phyloP scores from a whole-genome alignment of 2,329 filamentous ascomycete species.

The Talaromyces sp. region DNA sequence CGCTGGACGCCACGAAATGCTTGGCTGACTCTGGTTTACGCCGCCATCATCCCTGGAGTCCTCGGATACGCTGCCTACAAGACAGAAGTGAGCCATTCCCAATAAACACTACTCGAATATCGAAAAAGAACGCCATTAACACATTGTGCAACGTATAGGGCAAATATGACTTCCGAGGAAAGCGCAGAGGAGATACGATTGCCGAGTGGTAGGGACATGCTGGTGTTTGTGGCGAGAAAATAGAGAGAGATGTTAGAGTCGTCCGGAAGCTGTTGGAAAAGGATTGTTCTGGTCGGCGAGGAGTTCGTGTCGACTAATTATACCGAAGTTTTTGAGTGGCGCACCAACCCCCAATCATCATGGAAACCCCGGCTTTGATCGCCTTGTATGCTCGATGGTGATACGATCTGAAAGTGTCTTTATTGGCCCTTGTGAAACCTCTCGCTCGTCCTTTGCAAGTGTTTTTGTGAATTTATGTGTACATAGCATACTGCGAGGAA shows the following conservation, averaged over 20 bases:
- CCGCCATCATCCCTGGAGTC: conserved; percentile 64
- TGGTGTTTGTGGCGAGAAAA: not conserved
- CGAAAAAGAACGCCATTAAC: conserved; percentile 9
- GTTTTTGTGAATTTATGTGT: not conserved
- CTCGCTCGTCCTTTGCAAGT: not conserved
- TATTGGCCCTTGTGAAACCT: not conserved
- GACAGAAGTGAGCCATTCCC: conserved; percentile 69
- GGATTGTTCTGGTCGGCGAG: not conserved
- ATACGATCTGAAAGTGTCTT: not conserved
- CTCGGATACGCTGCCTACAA: conserved; percentile 69
- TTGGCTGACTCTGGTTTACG: conserved; percentile 72
- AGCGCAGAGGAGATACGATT: conserved; percentile 81
- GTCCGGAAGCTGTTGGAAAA: not conserved
- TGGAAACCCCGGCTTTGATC: not conserved
- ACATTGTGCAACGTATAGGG: conserved; percentile 54
- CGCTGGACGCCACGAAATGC: conserved; percentile 84
- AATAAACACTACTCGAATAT: not conserved
- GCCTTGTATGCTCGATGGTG: not conserved
- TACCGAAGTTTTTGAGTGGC: not conserved
- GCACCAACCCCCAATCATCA: not conserved
- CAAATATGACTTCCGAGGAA: conserved; percentile 77
- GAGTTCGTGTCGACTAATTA: not conserved
- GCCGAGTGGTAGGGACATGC: conserved; percentile 51
- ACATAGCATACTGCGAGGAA: not conserved
- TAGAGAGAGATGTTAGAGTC: not conserved